phyloP scores from a whole-genome alignment of 495 filamentous ascomycete species.

The Evernia prunastri region DNA sequence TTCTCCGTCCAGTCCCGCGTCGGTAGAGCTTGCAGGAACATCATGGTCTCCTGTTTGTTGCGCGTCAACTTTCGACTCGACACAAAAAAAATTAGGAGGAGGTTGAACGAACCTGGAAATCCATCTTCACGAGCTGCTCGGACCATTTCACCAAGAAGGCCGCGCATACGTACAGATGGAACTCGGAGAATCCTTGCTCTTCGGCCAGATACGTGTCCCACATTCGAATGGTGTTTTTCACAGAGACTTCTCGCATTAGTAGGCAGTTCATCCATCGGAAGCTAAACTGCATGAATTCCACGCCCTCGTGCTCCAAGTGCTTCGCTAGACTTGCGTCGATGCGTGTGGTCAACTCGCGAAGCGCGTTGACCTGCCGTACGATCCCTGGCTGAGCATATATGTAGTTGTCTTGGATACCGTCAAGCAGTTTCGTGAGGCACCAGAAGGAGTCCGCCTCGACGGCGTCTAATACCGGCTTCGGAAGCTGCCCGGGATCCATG shows the following conservation, averaged over 20 bases:
- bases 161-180: conserved; percentile 96
- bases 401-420: conserved; percentile 98
- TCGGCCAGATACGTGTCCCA: conserved; percentile 99
- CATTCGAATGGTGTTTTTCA: conserved; percentile 94
- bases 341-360: conserved; percentile 80
- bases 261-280: conserved; percentile 99
- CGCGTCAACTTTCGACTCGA: conserved; percentile 8
- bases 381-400: conserved; percentile 96
- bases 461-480: conserved; percentile 84
- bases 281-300: conserved; percentile 98
- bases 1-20: conserved; percentile 97
- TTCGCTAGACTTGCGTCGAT: conserved; percentile 81
- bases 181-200: conserved; percentile 95
- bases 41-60: conserved; percentile 83
- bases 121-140: conserved; percentile 90
- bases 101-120: conserved; percentile 57
- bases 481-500: conserved; percentile 94
- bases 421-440: conserved; percentile 93
- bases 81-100: neutral
- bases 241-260: conserved; percentile 93
- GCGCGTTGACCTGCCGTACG: conserved; percentile 80
- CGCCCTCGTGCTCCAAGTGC: conserved; percentile 80
- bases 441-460: conserved; percentile 98
- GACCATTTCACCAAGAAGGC: conserved; percentile 99
- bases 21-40: conserved; percentile 93